Evolutionary conservation across 306 rosid species (phyloP).

Genomic region (Ormosia emarginata): DNA sequence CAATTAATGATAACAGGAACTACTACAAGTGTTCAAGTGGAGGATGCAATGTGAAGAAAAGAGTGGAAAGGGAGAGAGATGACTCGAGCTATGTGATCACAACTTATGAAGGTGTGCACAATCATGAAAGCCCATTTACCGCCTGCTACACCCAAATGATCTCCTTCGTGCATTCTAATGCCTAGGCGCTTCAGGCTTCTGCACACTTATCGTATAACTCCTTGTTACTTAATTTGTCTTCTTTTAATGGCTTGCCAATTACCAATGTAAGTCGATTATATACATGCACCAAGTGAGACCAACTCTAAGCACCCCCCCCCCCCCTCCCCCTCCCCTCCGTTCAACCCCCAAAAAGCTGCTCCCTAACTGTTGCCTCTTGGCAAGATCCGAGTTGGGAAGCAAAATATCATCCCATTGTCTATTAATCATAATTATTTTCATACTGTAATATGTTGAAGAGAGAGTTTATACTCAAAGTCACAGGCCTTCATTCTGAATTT

Average conservation of each 20-base stretch:
- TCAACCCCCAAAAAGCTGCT: too few species aligned
- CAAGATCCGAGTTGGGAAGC: too few species aligned
- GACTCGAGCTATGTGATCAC: conserved; percentile 78
- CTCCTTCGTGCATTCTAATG: conserved; percentile 19
- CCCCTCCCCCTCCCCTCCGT: too few species aligned
- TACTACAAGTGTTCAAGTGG: conserved; percentile 77
- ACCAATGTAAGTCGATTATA: background rate
- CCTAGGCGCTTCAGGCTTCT: background rate
- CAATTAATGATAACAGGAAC: conserved; percentile 44
- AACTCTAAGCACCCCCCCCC: background rate
- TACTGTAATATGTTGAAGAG: too few species aligned
- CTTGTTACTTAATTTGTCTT: background rate
- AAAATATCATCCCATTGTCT: too few species aligned
- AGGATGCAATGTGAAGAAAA: conserved; percentile 79
- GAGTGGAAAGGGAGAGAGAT: conserved; percentile 75
- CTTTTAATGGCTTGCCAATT: background rate
- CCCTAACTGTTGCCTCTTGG: too few species aligned
- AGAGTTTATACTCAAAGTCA: too few species aligned
- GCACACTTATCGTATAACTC: background rate
- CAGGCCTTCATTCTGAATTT: too few species aligned
- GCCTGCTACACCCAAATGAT: conserved; percentile 30
- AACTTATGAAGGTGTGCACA: conserved; percentile 78
- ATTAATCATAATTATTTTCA: too few species aligned
- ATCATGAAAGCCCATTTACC: conserved; percentile 57
- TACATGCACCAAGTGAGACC: background rate